These are phyloP conservation scores for Myriosclerotinia curreyana DNA, from an alignment of 2,329 filamentous ascomycete genomes.

Conservation along the genomic window DNA sequence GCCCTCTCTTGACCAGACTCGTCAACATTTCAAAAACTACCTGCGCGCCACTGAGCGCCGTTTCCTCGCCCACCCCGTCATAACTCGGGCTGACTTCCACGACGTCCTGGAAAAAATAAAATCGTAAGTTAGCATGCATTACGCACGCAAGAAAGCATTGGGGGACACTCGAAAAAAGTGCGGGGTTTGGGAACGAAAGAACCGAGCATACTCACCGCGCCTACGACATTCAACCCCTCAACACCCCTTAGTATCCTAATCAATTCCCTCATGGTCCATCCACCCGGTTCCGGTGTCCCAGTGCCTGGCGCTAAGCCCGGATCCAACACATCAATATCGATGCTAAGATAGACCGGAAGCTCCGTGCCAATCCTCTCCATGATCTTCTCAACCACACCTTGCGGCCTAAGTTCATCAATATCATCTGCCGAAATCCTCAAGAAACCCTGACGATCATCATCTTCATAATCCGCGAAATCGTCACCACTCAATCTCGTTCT, in stretches of 20 bases:
- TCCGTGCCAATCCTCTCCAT: constrained; percentile 68
- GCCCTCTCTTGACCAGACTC: constrained; percentile 62
- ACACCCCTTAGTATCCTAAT: constrained; percentile 79
- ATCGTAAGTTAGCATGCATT: neutral
- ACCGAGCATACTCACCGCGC: constrained; percentile 48
- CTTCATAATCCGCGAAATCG: constrained; percentile 65
- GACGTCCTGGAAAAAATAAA: constrained; percentile 53
- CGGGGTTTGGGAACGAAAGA: neutral
- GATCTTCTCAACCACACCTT: constrained; percentile 68
- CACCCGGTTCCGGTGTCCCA: constrained; percentile 84
- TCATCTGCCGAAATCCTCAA: constrained; percentile 78
- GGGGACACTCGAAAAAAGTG: neutral
- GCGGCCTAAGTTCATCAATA: constrained; percentile 76
- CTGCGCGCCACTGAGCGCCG: constrained; percentile 78
- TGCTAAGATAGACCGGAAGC: constrained; percentile 74
- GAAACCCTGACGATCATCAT: constrained; percentile 75
- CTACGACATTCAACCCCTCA: constrained; percentile 79
- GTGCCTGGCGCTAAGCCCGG: constrained; percentile 70
- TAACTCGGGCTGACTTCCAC: constrained; percentile 88
- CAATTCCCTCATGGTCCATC: constrained; percentile 86
- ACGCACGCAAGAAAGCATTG: neutral
- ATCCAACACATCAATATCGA: constrained; percentile 81
- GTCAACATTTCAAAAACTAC: constrained; percentile 84
- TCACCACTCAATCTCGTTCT: constrained; percentile 69
- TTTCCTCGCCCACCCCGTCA: constrained; percentile 75